Percentiles rank a stretch among this genome's conserved stretches.
phyloP scores from a whole-genome alignment of 257 asterid species.

The Nicotiana undulata region DNA sequence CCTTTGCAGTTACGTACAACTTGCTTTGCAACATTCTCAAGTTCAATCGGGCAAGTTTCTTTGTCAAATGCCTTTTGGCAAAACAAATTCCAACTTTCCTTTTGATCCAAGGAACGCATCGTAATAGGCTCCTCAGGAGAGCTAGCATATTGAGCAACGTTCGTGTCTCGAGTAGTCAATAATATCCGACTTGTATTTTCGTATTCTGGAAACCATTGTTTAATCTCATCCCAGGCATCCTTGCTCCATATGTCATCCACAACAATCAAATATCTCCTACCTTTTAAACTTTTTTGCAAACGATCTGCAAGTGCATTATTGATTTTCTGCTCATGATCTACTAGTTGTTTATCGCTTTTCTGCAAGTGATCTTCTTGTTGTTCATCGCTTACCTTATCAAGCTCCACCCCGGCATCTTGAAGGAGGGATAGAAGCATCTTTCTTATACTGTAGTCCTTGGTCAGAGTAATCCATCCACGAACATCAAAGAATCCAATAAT shows the following conservation, averaged over 20 bases:
- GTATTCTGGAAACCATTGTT: background rate
- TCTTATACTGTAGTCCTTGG: no score
- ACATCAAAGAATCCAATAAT: no score
- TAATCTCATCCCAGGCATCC: background rate
- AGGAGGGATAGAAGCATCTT: no score
- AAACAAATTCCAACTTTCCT: slow-evolving; percentile 1
- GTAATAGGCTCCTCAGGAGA: background rate
- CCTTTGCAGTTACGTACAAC: background rate
- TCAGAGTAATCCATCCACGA: no score
- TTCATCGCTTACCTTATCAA: no score
- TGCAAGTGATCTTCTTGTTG: no score
- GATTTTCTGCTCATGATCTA: no score
- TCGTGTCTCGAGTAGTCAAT: background rate
- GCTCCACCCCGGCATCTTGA: no score
- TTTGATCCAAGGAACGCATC: background rate
- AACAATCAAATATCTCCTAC: background rate
- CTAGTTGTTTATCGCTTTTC: background rate
- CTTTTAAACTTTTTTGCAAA: background rate
- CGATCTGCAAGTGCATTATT: background rate
- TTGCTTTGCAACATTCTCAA: background rate
- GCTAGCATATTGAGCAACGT: background rate
- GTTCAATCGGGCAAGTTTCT: background rate
- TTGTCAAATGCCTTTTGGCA: background rate
- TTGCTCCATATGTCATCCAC: background rate
- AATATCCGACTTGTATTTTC: background rate